Percentiles rank a stretch among this genome's conserved stretches.
Evolutionary conservation across 2,329 filamentous ascomycete genomes (phyloP).

Genomic region (Exophiala sp.): DNA sequence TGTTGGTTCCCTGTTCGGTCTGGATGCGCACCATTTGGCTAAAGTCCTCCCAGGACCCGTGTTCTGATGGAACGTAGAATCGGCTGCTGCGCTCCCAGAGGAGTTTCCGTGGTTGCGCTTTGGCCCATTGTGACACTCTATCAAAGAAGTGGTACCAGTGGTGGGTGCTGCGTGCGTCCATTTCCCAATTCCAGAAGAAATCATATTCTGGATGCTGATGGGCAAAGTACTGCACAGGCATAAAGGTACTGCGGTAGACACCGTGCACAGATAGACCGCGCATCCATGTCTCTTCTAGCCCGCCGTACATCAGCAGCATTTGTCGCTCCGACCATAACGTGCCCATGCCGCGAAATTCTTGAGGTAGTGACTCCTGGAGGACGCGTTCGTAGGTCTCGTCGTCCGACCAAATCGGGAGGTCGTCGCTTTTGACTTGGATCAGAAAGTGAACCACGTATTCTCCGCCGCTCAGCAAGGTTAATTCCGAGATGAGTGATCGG

Average conservation of each 20-base stretch:
- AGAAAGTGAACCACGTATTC: constrained; percentile 81
- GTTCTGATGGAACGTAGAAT: constrained; percentile 70
- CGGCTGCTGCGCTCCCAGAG: constrained; percentile 74
- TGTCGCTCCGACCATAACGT: constrained; percentile 92
- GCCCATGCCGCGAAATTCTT: constrained; percentile 81
- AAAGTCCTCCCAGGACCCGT: constrained; percentile 76
- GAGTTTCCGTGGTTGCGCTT: constrained; percentile 67
- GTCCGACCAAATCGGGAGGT: constrained; percentile 75
- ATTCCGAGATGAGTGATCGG: constrained; percentile 71
- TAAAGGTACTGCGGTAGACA: constrained; percentile 84
- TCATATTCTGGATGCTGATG: constrained; percentile 84
- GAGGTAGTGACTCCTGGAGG: constrained; percentile 63
- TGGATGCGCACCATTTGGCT: constrained; percentile 69
- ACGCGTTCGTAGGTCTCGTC: constrained; percentile 65
- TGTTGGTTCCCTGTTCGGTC: constrained; percentile 62
- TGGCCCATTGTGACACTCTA: constrained; percentile 63
- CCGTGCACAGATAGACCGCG: constrained; percentile 75
- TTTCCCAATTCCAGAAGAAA: constrained; percentile 92
- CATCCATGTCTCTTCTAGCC: constrained; percentile 70
- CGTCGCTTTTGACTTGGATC: constrained; percentile 74
- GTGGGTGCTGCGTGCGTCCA: constrained; percentile 84
- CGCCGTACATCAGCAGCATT: constrained; percentile 85
- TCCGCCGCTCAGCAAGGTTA: constrained; percentile 69
- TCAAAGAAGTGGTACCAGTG: constrained; percentile 74
- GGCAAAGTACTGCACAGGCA: constrained; percentile 93